Evolutionary conservation across 768 basidiomycete genomes (phyloP).

Genomic region (Tulasnella sp.): DNA sequence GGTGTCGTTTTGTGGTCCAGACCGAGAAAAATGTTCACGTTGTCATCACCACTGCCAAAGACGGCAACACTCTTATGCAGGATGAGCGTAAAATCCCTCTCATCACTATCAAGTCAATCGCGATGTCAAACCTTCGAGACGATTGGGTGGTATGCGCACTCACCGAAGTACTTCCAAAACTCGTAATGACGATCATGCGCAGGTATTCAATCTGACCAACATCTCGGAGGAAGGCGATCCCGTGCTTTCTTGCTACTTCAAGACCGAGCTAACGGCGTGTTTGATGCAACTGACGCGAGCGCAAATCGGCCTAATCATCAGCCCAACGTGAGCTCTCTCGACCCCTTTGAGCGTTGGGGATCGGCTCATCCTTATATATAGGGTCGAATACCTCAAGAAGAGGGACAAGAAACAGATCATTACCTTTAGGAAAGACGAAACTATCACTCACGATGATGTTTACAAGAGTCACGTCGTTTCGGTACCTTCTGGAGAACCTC

Average conservation of each 20-base stretch:
- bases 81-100: constrained; percentile 85
- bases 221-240: constrained; percentile 90
- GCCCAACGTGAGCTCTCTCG: constrained; percentile 50
- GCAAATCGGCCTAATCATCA: constrained; percentile 56
- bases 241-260: constrained; percentile 80
- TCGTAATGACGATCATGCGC: background rate
- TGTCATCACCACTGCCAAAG: constrained; percentile 44
- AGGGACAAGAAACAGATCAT: constrained; percentile 88
- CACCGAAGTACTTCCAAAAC: background rate
- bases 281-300: constrained; percentile 72
- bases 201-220: constrained; percentile 62
- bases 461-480: constrained; percentile 92
- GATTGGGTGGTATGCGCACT: constrained; percentile 72
- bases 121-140: constrained; percentile 79
- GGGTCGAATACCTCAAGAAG: constrained; percentile 87
- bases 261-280: constrained; percentile 82
- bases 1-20: constrained; percentile 29
- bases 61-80: constrained; percentile 43
- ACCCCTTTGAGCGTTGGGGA: background rate
- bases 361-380: constrained; percentile 25
- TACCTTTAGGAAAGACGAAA: constrained; percentile 82
- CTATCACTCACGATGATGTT: constrained; percentile 56
- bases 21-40: constrained; percentile 79
- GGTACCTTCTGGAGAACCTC: constrained; percentile 78
- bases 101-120: constrained; percentile 73